Evolutionary conservation across 768 basidiomycete species (phyloP).

Genomic region (Tephrocybe sp.): DNA sequence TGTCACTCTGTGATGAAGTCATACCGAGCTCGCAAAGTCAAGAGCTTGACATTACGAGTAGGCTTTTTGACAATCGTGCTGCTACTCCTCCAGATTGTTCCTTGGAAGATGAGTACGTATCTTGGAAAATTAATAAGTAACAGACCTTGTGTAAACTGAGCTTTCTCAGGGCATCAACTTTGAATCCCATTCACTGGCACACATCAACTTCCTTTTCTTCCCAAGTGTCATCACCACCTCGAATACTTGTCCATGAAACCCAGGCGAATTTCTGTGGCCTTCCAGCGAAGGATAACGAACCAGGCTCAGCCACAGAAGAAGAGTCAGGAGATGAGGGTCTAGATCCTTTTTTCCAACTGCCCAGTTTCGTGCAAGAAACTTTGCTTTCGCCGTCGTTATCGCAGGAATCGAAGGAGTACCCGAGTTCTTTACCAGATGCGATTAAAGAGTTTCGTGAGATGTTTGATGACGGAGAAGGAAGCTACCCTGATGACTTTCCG

Average conservation of each 20-base stretch:
- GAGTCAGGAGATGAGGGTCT: slow-evolving; percentile 30
- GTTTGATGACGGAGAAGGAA: slow-evolving; percentile 36
- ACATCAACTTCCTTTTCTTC: neutral
- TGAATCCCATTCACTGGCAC: neutral
- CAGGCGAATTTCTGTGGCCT: slow-evolving; percentile 10
- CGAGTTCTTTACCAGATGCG: slow-evolving; percentile 31
- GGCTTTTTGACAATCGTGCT: slow-evolving; percentile 2
- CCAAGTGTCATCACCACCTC: neutral
- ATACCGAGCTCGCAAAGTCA: slow-evolving; percentile 48
- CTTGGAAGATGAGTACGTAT: slow-evolving; percentile 1
- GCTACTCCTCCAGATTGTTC: neutral
- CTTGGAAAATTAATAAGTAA: neutral
- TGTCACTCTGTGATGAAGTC: slow-evolving; percentile 18
- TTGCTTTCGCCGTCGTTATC: neutral
- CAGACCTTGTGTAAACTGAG: neutral
- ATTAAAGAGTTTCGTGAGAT: slow-evolving; percentile 43
- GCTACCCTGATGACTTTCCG: slow-evolving; percentile 41
- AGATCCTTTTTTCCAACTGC: slow-evolving; percentile 2
- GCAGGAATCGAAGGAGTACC: slow-evolving; percentile 4
- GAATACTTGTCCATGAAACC: slow-evolving; percentile 13
- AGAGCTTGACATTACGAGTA: slow-evolving; percentile 25
- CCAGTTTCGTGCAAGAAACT: neutral
- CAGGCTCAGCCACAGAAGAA: slow-evolving; percentile 33
- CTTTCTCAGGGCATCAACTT: neutral
- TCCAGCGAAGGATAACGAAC: slow-evolving; percentile 4